Percentiles rank a stretch among this genome's conserved stretches.
phyloP scores from a whole-genome alignment of 1,139 yeast species.

The Tardiomyces blankii region DNA sequence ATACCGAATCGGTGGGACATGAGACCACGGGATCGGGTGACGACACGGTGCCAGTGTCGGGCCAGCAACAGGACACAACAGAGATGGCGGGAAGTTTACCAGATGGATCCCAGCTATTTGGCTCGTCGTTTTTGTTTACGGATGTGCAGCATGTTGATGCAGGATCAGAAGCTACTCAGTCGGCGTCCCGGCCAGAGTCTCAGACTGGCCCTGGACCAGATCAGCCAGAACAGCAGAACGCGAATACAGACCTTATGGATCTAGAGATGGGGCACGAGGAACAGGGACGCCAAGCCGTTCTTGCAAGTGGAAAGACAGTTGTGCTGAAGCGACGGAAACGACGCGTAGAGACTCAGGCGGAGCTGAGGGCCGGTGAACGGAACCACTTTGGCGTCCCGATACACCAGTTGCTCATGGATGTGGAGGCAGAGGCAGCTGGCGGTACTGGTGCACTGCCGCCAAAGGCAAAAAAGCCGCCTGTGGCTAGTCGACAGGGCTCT shows the following conservation, averaged over 20 bases:
- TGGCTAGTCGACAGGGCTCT: no score
- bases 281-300: not conserved
- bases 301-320: not conserved
- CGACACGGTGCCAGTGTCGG: not conserved
- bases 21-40: no score
- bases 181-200: no score
- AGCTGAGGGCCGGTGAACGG: not conserved
- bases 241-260: no score
- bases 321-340: not conserved
- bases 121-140: not conserved
- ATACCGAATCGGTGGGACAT: not conserved
- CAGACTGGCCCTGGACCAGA: no score
- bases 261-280: no score
- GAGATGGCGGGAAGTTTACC: not conserved
- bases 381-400: conserved; percentile 22
- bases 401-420: conserved; percentile 15
- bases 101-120: not conserved
- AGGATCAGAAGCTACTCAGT: no score
- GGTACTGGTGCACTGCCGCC: no score
- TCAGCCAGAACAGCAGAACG: no score
- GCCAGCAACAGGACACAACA: not conserved
- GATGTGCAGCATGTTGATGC: not conserved
- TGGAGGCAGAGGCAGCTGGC: conserved; percentile 3
- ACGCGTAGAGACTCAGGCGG: not conserved
- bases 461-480: no score